A percentile compares a stretch with the other conserved stretches of the same genome.
Evolutionary conservation across 495 filamentous ascomycete genomes (phyloP).

Genomic region (Penicillium dipodomyicola): DNA sequence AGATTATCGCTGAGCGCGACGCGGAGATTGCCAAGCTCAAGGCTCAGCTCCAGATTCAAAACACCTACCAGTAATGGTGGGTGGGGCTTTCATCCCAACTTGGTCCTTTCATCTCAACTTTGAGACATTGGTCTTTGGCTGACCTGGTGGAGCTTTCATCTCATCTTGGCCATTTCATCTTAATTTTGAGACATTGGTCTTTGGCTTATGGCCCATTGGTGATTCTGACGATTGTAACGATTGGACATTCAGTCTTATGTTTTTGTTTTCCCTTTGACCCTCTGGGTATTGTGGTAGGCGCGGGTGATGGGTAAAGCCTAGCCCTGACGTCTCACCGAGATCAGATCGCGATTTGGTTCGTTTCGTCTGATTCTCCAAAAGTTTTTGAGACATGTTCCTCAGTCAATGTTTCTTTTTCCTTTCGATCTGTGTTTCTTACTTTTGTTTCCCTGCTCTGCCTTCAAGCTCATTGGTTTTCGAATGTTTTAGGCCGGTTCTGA

Average conservation of each 20-base stretch:
- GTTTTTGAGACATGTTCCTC: conserved; percentile 24
- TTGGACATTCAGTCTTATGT: conserved; percentile 11
- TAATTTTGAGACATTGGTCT: conserved; percentile 2
- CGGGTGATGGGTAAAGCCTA: conserved; percentile 34
- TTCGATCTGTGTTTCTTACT: conserved; percentile 21
- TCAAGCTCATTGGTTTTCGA: not conserved
- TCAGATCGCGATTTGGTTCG: conserved; percentile 12
- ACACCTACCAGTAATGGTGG: conserved; percentile 23
- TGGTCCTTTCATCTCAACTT: not conserved
- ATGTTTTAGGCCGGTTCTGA: conserved; percentile 51
- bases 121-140: conserved; percentile 2
- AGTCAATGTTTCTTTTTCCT: conserved; percentile 20
- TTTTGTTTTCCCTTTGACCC: conserved; percentile 12
- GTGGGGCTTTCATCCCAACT: conserved; percentile 13
- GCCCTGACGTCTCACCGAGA: conserved; percentile 31
- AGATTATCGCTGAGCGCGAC: conserved; percentile 52
- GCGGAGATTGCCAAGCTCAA: conserved; percentile 57
- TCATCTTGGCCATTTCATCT: conserved; percentile 4
- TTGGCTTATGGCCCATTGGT: not conserved
- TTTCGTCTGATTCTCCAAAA: conserved; percentile 23
- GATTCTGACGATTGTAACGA: conserved; percentile 8
- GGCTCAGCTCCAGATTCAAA: conserved; percentile 26
- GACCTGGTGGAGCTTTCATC: conserved; percentile 14
- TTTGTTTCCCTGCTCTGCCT: conserved; percentile 19
- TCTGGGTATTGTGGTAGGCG: conserved; percentile 31